Conservation (phyloP, 2,329 filamentous ascomycete genomes). For the Gremmenia infestans region DNA sequence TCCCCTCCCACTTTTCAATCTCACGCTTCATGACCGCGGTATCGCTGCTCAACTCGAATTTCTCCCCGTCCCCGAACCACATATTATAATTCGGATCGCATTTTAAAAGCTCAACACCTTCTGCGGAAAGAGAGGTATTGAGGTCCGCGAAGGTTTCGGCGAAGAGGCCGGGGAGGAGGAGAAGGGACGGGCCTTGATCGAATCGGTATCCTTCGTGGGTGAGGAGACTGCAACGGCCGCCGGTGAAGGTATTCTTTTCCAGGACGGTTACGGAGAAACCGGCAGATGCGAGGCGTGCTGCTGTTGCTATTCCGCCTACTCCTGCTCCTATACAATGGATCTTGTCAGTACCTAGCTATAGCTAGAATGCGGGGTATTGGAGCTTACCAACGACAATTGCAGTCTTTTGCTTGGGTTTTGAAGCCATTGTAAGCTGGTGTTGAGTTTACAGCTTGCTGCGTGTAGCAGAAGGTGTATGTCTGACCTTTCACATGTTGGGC, state of each 20-base stretch:
- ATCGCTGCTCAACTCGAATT: constrained; percentile 62
- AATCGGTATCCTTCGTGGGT: constrained; percentile 59
- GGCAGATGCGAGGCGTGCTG: constrained; percentile 65
- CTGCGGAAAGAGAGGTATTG: constrained; percentile 57
- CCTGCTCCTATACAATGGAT: constrained; percentile 52
- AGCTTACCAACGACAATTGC: constrained; percentile 49
- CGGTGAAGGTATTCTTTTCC: constrained; percentile 72
- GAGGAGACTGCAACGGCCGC: constrained; percentile 66
- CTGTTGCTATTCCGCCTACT: constrained; percentile 65
- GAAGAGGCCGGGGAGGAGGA: constrained; percentile 68
- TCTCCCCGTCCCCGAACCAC: constrained; percentile 64
- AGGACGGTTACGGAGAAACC: constrained; percentile 69
- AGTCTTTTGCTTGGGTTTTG: constrained; percentile 36
- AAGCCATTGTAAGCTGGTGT: constrained; percentile 18
- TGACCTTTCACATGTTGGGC: constrained; percentile 20
- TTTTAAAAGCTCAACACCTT: constrained; percentile 64
- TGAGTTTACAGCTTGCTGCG: background rate
- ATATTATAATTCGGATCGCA: constrained; percentile 74
- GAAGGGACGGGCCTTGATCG: constrained; percentile 70
- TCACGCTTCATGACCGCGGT: constrained; percentile 65
- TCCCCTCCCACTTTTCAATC: constrained; percentile 69
- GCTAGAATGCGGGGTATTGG: background rate
- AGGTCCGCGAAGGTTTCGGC: constrained; percentile 64
- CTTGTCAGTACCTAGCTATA: background rate
- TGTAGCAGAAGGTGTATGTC: background rate